Conservation (phyloP, 257 asterid species). For the Penstemon barbatus region DNA sequence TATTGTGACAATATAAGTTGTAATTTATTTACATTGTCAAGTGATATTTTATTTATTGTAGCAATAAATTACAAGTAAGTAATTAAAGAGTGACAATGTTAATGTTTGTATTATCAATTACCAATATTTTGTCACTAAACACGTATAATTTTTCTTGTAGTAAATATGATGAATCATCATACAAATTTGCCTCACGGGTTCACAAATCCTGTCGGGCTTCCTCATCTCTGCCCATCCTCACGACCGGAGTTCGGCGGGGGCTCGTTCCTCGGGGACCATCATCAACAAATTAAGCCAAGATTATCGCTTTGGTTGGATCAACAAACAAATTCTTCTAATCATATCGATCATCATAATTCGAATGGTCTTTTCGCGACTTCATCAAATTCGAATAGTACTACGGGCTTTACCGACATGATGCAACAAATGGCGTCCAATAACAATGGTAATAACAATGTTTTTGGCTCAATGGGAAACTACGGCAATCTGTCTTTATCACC, state of each 20-base stretch:
- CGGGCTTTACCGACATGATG: conserved; percentile 41
- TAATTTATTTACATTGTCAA: too few relatives aligned
- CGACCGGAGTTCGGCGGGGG: conserved; percentile 33
- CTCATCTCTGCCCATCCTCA: conserved; percentile 36
- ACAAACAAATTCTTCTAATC: conserved; percentile 35
- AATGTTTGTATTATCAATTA: too few relatives aligned
- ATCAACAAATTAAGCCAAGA: conserved; percentile 52
- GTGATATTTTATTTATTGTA: too few relatives aligned
- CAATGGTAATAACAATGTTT: conserved; percentile 29
- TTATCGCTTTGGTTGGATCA: conserved; percentile 68
- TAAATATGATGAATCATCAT: conserved; percentile 32
- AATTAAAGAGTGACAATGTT: too few relatives aligned
- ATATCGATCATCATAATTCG: conserved; percentile 33
- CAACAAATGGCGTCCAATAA: conserved; percentile 40
- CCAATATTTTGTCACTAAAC: too few relatives aligned
- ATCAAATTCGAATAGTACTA: conserved; percentile 12
- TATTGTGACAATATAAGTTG: too few relatives aligned
- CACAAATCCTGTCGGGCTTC: conserved; percentile 25
- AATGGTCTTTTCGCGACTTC: conserved; percentile 37
- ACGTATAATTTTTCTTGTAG: conserved; percentile 1
- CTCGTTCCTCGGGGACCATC: conserved; percentile 15
- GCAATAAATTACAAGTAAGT: too few relatives aligned
- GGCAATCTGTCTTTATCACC: conserved; percentile 45
- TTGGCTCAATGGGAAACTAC: conserved; percentile 35
- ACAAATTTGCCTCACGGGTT: conserved; percentile 39